Percentiles rank a stretch among this genome's conserved stretches.
These are phyloP conservation scores for Penicillium capsulatum DNA, from an alignment of 2,329 filamentous ascomycete genomes.

Conservation along the genomic window DNA sequence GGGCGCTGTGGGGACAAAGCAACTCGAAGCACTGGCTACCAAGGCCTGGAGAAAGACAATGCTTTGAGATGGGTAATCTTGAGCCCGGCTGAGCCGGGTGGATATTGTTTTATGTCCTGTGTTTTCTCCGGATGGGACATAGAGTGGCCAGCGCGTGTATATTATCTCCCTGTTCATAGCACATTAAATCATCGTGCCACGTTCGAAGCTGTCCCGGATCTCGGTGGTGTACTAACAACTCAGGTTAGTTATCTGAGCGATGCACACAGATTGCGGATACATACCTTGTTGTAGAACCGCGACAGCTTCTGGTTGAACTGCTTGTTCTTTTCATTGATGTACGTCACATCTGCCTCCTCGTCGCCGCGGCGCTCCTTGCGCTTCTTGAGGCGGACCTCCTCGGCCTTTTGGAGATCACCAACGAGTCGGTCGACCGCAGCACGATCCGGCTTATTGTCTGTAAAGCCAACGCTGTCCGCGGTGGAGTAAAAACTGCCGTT, in stretches of 20 bases:
- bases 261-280: slow-evolving; percentile 14
- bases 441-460: slow-evolving; percentile 80
- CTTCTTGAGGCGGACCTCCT: slow-evolving; percentile 82
- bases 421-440: slow-evolving; percentile 85
- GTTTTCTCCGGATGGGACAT: no score
- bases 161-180: slow-evolving; percentile 19
- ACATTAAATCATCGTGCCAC: slow-evolving; percentile 84
- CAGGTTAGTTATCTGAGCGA: slow-evolving; percentile 16
- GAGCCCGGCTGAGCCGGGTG: slow-evolving; percentile 1
- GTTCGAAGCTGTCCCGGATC: slow-evolving; percentile 95
- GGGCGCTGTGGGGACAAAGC: slow-evolving; percentile 70
- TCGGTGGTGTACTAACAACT: slow-evolving; percentile 75
- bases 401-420: slow-evolving; percentile 77
- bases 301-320: slow-evolving; percentile 98
- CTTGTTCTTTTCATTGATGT: slow-evolving; percentile 99
- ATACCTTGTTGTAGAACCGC: slow-evolving; percentile 88
- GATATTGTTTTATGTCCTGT: no score
- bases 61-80: slow-evolving; percentile 65
- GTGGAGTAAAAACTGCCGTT: slow-evolving; percentile 89
- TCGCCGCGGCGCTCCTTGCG: slow-evolving; percentile 75
- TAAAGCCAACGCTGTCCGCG: slow-evolving; percentile 74
- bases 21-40: slow-evolving; percentile 76
- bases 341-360: slow-evolving; percentile 88
- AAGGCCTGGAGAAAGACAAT: slow-evolving; percentile 87
- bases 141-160: slow-evolving; percentile 17